Evolutionary conservation across 208 protist genomes (phyloP).

Genomic region (Strigomonas culicis): DNA sequence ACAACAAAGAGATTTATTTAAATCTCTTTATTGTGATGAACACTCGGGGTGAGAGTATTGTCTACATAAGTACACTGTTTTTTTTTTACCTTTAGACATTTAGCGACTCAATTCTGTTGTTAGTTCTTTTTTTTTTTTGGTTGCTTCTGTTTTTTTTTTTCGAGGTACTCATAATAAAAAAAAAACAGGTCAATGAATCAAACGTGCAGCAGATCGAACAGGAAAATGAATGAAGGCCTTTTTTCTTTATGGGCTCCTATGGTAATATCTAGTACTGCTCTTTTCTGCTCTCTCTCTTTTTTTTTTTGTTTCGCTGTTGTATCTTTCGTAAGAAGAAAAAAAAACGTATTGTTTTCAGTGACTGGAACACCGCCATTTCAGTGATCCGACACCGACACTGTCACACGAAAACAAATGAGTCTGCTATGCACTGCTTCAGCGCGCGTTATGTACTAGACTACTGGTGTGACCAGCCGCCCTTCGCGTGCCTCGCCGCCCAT

Average conservation of each 20-base stretch:
- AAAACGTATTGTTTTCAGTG: background rate
- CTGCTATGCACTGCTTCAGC: background rate
- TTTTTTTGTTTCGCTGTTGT: background rate
- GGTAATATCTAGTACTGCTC: background rate
- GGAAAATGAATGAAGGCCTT: background rate
- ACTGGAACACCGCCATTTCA: no score
- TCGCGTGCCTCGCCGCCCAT: background rate
- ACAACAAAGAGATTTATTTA: background rate
- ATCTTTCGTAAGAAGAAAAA: background rate
- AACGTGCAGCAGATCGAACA: no score
- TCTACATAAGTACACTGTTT: background rate
- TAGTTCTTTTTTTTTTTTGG: constrained; percentile 3
- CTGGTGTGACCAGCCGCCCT: background rate
- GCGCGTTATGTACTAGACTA: background rate
- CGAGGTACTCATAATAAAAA: no score
- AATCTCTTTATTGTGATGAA: no score
- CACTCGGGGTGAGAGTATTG: no score
- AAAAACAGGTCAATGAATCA: no score
- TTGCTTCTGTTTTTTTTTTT: background rate
- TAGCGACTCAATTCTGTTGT: background rate
- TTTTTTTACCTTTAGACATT: constrained; percentile 5
- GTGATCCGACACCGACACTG: no score
- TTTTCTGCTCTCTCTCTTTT: background rate
- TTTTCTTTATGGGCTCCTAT: background rate
- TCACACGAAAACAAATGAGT: background rate